Conservation (phyloP, 2,329 filamentous ascomycete genomes). For the Ramularia endophylla region DNA sequence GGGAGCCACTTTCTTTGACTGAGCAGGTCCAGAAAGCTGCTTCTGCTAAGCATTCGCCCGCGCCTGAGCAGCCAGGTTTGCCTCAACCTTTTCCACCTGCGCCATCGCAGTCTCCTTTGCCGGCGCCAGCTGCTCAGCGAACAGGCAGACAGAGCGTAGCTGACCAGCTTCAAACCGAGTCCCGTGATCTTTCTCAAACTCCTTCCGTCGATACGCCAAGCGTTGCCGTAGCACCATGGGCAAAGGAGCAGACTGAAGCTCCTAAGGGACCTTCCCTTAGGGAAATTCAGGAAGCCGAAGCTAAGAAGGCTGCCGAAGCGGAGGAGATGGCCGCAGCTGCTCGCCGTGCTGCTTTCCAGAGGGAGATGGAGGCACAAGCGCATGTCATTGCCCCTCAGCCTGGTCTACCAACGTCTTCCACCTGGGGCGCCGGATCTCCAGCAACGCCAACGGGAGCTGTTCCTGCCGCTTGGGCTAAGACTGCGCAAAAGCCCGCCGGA, state of each 20-base stretch:
- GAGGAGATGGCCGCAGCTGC: conserved; percentile 75
- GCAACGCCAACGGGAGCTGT: conserved; percentile 49
- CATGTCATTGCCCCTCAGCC: conserved; percentile 48
- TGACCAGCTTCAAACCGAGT: conserved; percentile 60
- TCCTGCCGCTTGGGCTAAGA: conserved; percentile 60
- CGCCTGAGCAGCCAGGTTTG: conserved; percentile 51
- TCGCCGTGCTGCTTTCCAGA: conserved; percentile 72
- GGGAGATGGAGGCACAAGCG: conserved; percentile 64
- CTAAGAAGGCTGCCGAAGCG: conserved; percentile 81
- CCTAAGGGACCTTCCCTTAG: conserved; percentile 86
- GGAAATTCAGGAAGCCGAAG: conserved; percentile 95
- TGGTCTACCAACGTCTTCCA: conserved; percentile 80
- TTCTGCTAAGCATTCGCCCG: conserved; percentile 53
- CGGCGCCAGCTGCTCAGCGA: conserved; percentile 82
- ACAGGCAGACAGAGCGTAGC: conserved; percentile 71
- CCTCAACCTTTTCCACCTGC: conserved; percentile 71
- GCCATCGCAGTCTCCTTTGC: conserved; percentile 72
- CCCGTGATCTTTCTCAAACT: conserved; percentile 71
- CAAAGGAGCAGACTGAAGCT: conserved; percentile 67
- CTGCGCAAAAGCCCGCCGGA: conserved; percentile 47
- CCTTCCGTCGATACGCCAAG: conserved; percentile 59
- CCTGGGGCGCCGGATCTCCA: conserved; percentile 75
- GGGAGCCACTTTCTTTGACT: conserved; percentile 62
- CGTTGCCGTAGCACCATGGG: conserved; percentile 87
- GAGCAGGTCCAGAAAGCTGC: conserved; percentile 77